A percentile compares a stretch with the other conserved stretches of the same genome.
Conservation (phyloP, 495 filamentous ascomycete genomes). For the Neurospora hispaniola region DNA sequence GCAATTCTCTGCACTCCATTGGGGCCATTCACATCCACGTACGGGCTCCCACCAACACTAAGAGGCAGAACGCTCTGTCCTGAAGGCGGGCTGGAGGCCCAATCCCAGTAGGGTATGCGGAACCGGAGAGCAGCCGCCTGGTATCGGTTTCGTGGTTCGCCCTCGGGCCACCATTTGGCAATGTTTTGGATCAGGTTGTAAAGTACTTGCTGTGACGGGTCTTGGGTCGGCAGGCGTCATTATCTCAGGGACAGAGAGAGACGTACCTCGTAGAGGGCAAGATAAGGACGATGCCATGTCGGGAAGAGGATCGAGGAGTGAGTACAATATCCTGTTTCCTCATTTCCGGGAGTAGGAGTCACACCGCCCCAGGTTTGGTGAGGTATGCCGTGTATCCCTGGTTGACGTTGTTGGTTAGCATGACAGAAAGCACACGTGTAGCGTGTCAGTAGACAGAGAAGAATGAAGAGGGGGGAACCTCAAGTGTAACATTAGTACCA, state of each 20-base stretch:
- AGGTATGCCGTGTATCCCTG: constrained; percentile 57
- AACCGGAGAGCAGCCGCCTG: constrained; percentile 42
- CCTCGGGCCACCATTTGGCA: constrained; percentile 41
- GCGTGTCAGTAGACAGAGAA: constrained; percentile 3
- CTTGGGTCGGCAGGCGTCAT: not conserved
- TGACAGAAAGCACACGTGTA: not conserved
- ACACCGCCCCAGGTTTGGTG: constrained; percentile 48
- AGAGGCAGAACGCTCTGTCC: constrained; percentile 37
- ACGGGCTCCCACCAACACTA: constrained; percentile 32
- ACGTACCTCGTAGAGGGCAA: constrained; percentile 55
- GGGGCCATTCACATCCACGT: constrained; percentile 41
- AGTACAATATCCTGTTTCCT: constrained; percentile 50
- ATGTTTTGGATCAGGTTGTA: constrained; percentile 40
- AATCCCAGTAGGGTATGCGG: constrained; percentile 60
- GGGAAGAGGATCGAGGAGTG: constrained; percentile 57
- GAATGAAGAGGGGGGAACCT: not conserved
- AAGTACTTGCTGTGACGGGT: constrained; percentile 42
- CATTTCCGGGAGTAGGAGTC: constrained; percentile 31
- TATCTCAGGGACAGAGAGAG: constrained; percentile 3
- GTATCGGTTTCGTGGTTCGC: constrained; percentile 33
- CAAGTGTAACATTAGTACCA: constrained; percentile 10
- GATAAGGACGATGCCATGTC: constrained; percentile 64
- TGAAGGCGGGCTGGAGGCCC: constrained; percentile 43
- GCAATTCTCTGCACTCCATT: constrained; percentile 41
- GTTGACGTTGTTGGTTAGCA: not conserved